Evolutionary conservation across 2,329 filamentous ascomycete species (phyloP).

Genomic region (Talaromyces sp.): DNA sequence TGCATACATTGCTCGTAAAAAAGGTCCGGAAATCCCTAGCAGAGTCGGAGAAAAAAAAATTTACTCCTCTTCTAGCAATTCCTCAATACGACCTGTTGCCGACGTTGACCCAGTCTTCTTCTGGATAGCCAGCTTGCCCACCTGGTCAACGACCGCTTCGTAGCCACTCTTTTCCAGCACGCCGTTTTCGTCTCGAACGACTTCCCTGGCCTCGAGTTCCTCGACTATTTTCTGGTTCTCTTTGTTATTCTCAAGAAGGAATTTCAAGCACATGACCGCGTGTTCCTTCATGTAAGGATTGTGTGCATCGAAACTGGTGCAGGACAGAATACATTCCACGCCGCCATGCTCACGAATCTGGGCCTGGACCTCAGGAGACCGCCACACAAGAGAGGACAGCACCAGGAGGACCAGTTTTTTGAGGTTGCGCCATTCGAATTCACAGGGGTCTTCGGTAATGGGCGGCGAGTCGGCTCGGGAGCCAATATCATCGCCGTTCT

Average conservation of each 20-base stretch:
- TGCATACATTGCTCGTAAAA: background rate
- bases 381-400: conserved; percentile 82
- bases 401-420: conserved; percentile 92
- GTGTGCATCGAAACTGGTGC: conserved; percentile 85
- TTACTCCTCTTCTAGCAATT: conserved; percentile 6
- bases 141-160: conserved; percentile 38
- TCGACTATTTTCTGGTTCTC: conserved; percentile 52
- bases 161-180: conserved; percentile 38
- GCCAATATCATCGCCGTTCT: conserved; percentile 25
- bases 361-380: conserved; percentile 75
- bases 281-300: conserved; percentile 93
- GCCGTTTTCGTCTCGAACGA: conserved; percentile 36
- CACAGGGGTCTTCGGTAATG: conserved; percentile 57
- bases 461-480: conserved; percentile 44
- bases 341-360: conserved; percentile 83
- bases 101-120: conserved; percentile 17
- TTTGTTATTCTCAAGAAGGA: conserved; percentile 48
- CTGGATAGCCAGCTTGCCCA: conserved; percentile 38
- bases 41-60: background rate
- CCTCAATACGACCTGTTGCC: conserved; percentile 3
- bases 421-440: conserved; percentile 73
- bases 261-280: conserved; percentile 83
- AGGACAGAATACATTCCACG: conserved; percentile 81
- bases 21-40: background rate
- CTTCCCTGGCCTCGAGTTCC: conserved; percentile 42